Evolutionary conservation across 805 yeast genomes (phyloP).

Genomic region (Candida nemodendra): DNA sequence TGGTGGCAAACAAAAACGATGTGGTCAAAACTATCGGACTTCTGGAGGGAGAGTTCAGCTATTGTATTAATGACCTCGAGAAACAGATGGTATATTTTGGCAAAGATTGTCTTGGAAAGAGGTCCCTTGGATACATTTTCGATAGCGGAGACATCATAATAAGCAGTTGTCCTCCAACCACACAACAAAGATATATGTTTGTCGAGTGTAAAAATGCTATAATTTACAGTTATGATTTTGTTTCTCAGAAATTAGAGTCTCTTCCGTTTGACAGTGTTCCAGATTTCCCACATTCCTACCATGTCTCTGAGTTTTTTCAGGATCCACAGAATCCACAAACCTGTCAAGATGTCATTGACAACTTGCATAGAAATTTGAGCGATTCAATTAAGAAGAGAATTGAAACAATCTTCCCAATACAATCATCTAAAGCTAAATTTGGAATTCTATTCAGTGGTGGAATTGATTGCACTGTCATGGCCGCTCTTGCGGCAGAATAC

Average conservation of each 20-base stretch:
- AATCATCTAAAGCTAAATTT: constrained; percentile 36
- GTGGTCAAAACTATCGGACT: constrained; percentile 40
- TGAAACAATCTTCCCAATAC: constrained; percentile 59
- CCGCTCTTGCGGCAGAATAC: constrained; percentile 46
- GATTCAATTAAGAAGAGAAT: constrained; percentile 50
- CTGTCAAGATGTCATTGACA: constrained; percentile 4
- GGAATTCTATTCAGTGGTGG: constrained; percentile 92
- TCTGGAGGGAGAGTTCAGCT: constrained; percentile 85
- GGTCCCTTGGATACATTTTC: constrained; percentile 59
- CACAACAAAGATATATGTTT: constrained; percentile 34
- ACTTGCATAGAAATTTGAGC: constrained; percentile 32
- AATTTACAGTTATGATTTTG: constrained; percentile 44
- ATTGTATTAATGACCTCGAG: constrained; percentile 45
- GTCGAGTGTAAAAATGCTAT: constrained; percentile 56
- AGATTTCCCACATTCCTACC: constrained; percentile 18
- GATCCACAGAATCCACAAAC: background rate
- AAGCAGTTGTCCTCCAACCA: constrained; percentile 44
- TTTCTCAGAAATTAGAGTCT: constrained; percentile 17
- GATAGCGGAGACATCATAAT: constrained; percentile 40
- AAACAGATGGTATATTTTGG: constrained; percentile 62
- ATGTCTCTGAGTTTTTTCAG: constrained; percentile 8
- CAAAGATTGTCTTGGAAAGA: constrained; percentile 77
- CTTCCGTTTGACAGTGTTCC: constrained; percentile 11
- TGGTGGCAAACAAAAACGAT: constrained; percentile 34
- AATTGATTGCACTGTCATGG: constrained; percentile 83